phyloP scores from a whole-genome alignment of 139 green algal species.

The Closterium sp. region DNA sequence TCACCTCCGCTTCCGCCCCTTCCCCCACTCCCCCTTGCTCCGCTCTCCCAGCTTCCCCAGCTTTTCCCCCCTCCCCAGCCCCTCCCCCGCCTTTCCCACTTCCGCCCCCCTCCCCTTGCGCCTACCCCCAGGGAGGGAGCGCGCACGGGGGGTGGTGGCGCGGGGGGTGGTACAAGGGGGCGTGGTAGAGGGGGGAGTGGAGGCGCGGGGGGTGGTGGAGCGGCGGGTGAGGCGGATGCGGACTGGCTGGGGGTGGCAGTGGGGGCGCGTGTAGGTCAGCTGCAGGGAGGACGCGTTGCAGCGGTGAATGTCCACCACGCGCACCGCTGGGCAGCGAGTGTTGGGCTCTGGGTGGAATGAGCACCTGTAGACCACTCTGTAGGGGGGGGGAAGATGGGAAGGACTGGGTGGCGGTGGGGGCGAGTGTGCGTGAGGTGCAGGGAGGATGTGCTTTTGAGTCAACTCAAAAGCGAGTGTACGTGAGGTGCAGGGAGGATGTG shows the following conservation, averaged over 20 bases:
- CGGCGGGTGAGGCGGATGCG: not conserved
- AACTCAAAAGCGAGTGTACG: no score
- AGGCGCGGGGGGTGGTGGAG: not conserved
- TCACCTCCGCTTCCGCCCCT: not conserved
- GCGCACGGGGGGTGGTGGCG: not conserved
- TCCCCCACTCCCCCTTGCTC: not conserved
- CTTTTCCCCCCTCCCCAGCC: not conserved
- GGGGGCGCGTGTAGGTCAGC: not conserved
- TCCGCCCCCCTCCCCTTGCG: not conserved
- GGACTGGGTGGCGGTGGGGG: no score
- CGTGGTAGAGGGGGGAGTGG: not conserved
- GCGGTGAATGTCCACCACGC: not conserved
- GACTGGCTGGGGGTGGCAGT: not conserved
- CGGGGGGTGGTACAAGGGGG: not conserved
- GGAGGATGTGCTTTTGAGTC: no score
- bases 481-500: no score
- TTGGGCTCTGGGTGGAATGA: not conserved
- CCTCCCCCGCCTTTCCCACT: not conserved
- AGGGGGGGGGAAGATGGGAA: no score
- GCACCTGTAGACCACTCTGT: not conserved
- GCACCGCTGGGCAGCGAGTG: not conserved
- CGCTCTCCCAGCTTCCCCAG: not conserved
- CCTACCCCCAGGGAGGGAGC: not conserved
- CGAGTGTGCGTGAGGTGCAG: no score
- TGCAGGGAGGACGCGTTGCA: not conserved